Conservation (phyloP, 192 early-diverging fungal species). For the Umbelopsis vinacea region DNA sequence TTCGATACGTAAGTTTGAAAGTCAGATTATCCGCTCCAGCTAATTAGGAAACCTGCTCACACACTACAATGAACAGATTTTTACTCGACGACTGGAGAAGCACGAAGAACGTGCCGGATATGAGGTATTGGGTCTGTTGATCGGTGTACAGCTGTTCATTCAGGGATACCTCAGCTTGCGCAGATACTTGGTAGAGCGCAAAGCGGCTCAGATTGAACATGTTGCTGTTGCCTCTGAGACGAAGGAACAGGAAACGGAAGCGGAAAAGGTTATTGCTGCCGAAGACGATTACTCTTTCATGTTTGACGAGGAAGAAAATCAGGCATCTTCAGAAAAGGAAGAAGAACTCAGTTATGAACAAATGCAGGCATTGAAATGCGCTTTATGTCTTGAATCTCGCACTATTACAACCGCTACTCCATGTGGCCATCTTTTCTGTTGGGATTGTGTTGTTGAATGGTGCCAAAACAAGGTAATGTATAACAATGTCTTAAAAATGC, state of each 20-base stretch:
- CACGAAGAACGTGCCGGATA: constrained; percentile 79
- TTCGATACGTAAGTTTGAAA: constrained; percentile 69
- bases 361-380: constrained; percentile 72
- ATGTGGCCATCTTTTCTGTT: constrained; percentile 97
- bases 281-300: constrained; percentile 38
- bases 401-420: constrained; percentile 81
- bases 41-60: background rate
- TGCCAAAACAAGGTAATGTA: constrained; percentile 78
- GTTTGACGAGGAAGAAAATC: constrained; percentile 29
- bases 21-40: background rate
- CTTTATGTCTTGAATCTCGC: constrained; percentile 81
- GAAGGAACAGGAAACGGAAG: background rate
- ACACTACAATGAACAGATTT: constrained; percentile 52
- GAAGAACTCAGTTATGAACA: constrained; percentile 35
- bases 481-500: background rate
- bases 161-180: constrained; percentile 53
- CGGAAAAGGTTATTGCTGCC: constrained; percentile 13
- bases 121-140: constrained; percentile 84
- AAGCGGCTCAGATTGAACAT: constrained; percentile 35
- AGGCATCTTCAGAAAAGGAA: background rate
- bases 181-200: constrained; percentile 31
- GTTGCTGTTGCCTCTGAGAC: constrained; percentile 11
- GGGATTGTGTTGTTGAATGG: constrained; percentile 94
- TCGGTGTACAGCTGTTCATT: constrained; percentile 73
- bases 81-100: constrained; percentile 73